These are phyloP conservation scores for Aspergillus clavatus DNA, from an alignment of 2,329 filamentous ascomycete species.

Conservation along the genomic window DNA sequence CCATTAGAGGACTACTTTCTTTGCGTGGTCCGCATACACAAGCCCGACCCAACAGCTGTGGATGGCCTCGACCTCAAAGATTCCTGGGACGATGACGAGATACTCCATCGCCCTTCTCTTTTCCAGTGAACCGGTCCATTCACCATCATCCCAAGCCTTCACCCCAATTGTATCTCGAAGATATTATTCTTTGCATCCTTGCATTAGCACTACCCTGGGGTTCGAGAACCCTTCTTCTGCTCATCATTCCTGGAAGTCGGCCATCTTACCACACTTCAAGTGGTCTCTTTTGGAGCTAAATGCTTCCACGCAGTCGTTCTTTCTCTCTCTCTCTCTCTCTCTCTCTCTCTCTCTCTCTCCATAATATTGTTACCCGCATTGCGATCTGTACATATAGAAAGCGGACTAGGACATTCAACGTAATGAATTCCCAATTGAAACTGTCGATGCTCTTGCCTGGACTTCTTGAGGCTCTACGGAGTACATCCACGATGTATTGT, in stretches of 20 bases:
- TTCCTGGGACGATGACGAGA: slow-evolving; percentile 17
- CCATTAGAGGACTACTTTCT: slow-evolving; percentile 65
- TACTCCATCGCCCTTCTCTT: slow-evolving; percentile 9
- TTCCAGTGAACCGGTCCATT: slow-evolving; percentile 7
- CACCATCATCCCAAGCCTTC: neutral
- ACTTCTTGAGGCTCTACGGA: too few relatives aligned
- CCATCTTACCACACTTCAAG: neutral
- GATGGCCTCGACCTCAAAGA: slow-evolving; percentile 16
- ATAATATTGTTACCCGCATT: neutral
- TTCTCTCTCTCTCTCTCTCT: too few relatives aligned
- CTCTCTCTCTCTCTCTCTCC: too few relatives aligned
- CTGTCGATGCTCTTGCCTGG: too few relatives aligned
- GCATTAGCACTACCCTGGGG: neutral
- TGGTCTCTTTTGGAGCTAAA: neutral
- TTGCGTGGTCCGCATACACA: slow-evolving; percentile 59
- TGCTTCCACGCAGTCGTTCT: neutral
- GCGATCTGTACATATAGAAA: neutral
- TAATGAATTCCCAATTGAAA: neutral
- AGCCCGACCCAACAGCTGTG: slow-evolving; percentile 44
- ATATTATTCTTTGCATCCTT: neutral
- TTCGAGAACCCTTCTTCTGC: neutral
- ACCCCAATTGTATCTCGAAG: neutral
- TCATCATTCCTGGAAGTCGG: neutral
- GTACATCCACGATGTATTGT: too few relatives aligned
- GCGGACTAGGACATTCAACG: neutral